These are phyloP conservation scores for Emmonsia crescens DNA, from an alignment of 2,329 filamentous ascomycete species.

Conservation along the genomic window DNA sequence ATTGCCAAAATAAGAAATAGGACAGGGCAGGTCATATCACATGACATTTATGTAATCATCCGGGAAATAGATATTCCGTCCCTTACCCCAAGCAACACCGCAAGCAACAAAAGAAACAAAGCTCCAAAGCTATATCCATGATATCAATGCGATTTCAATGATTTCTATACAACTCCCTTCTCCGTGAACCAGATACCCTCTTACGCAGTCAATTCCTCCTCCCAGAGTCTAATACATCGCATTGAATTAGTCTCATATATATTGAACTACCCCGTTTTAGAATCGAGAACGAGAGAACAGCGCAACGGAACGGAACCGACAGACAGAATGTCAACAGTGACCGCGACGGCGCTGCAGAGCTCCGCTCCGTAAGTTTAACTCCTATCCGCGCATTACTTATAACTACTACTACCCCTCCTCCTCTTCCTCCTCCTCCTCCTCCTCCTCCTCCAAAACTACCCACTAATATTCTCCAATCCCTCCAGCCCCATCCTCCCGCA, in stretches of 20 bases:
- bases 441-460: not conserved
- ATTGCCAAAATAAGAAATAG: not conserved
- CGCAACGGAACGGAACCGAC: not conserved
- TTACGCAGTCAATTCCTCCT: not conserved
- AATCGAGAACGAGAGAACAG: not conserved
- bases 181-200: not conserved
- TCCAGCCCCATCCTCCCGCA: slow-evolving; percentile 62
- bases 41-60: not conserved
- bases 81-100: not conserved
- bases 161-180: not conserved
- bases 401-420: not conserved
- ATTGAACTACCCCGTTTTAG: not conserved
- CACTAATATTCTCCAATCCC: slow-evolving; percentile 6
- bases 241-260: not conserved
- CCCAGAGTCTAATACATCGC: not conserved
- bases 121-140: not conserved
- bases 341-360: slow-evolving; percentile 63
- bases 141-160: not conserved
- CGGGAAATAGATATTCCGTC: not conserved
- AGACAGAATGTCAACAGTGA: slow-evolving; percentile 67
- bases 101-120: not conserved
- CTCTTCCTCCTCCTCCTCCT: not conserved
- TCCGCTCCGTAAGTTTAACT: slow-evolving; percentile 48
- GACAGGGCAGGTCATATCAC: too few species aligned
- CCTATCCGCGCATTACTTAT: not conserved